Conservation (phyloP, 106 monocot species). For the Acorus gramineus region DNA sequence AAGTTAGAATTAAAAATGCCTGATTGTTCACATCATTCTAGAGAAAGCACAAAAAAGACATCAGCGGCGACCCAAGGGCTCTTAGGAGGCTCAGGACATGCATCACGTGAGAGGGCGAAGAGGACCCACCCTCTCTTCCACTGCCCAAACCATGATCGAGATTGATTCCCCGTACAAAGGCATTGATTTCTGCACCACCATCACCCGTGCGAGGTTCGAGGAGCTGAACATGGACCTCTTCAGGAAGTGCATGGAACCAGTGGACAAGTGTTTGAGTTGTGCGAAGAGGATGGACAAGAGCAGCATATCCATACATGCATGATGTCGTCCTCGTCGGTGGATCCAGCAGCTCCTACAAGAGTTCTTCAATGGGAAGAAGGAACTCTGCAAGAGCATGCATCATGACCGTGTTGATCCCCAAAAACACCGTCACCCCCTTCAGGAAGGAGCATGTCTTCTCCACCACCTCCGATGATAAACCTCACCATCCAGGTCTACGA, state of each 20-base stretch:
- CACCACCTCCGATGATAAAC: constrained; percentile 23
- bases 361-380: constrained; percentile 31
- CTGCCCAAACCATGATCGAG: too few species aligned
- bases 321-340: constrained; percentile 31
- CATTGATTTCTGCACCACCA: constrained; percentile 20
- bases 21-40: too few species aligned
- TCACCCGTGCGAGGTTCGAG: constrained; percentile 34
- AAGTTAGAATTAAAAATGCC: too few species aligned
- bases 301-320: constrained; percentile 7
- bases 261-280: background rate
- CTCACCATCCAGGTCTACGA: constrained; percentile 29
- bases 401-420: background rate
- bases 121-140: too few species aligned
- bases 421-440: too few species aligned
- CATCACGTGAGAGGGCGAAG: too few species aligned
- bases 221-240: constrained; percentile 38
- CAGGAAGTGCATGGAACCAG: constrained; percentile 27
- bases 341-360: constrained; percentile 28
- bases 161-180: too few species aligned
- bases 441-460: too few species aligned
- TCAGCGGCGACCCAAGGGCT: too few species aligned
- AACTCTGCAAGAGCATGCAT: constrained; percentile 29
- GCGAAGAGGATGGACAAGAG: background rate
- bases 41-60: too few species aligned
- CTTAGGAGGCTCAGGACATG: too few species aligned